Conservation (phyloP, 129 eudicot species). For the Centella asiatica region DNA sequence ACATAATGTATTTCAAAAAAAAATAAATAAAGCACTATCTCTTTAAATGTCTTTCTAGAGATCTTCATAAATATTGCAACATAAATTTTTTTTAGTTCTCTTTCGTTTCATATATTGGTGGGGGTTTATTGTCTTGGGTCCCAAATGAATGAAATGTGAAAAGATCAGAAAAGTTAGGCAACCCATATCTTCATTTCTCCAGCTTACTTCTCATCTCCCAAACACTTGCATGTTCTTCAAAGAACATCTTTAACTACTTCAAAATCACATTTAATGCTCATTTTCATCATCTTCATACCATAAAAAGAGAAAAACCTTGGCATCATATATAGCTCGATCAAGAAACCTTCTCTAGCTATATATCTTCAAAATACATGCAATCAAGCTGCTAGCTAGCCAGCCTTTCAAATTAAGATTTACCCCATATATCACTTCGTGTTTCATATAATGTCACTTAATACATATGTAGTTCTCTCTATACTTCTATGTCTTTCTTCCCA, state of each 20-base stretch:
- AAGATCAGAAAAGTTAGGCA: conserved; percentile 31
- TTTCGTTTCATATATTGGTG: conserved; percentile 26
- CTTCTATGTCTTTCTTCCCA: conserved; percentile 16
- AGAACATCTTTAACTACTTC: conserved; percentile 15
- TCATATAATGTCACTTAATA: not conserved
- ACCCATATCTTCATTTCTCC: conserved; percentile 39
- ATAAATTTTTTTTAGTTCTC: too few relatives aligned
- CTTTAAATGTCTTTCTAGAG: too few relatives aligned
- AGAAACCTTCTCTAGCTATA: not conserved
- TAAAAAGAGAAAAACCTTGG: conserved; percentile 13
- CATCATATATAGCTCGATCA: not conserved
- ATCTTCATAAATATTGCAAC: too few relatives aligned
- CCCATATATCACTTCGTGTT: too few relatives aligned
- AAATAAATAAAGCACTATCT: too few relatives aligned
- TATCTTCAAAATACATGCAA: not conserved
- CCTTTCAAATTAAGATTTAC: not conserved
- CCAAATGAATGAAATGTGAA: conserved; percentile 20
- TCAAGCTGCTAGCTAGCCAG: not conserved
- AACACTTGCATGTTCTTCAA: conserved; percentile 41
- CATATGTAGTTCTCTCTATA: conserved; percentile 11
- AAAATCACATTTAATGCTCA: conserved; percentile 45
- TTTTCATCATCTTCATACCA: conserved; percentile 15
- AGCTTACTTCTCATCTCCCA: conserved; percentile 23
- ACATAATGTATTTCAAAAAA: too few relatives aligned
- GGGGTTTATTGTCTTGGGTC: conserved; percentile 29